Evolutionary conservation across 2,329 filamentous ascomycete genomes (phyloP).

Genomic region (Colletotrichum brevisporum): DNA sequence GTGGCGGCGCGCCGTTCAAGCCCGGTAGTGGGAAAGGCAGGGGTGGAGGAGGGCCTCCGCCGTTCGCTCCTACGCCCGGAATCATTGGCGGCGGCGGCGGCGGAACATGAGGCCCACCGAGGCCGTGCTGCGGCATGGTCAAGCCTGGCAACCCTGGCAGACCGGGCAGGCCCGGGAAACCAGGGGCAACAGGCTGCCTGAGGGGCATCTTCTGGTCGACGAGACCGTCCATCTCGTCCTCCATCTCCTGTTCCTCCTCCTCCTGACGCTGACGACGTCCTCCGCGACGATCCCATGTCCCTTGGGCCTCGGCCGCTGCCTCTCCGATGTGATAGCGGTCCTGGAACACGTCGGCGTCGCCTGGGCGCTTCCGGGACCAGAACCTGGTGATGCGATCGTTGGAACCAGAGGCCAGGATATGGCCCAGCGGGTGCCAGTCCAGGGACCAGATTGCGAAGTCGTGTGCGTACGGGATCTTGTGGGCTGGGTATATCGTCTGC

Average conservation of each 20-base stretch:
- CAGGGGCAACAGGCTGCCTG: conserved; percentile 65
- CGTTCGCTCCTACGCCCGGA: conserved; percentile 64
- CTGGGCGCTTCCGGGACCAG: conserved; percentile 92
- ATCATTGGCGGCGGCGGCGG: conserved; percentile 60
- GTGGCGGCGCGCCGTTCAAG: conserved; percentile 61
- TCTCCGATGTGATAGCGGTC: conserved; percentile 97
- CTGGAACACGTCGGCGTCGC: conserved; percentile 86
- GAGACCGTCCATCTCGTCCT: conserved; percentile 93
- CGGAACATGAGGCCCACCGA: conserved; percentile 45
- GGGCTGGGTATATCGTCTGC: conserved; percentile 93
- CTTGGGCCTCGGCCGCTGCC: conserved; percentile 90
- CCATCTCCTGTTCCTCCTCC: conserved; percentile 92
- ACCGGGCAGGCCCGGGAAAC: conserved; percentile 73
- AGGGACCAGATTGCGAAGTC: conserved; percentile 97
- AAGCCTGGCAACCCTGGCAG: conserved; percentile 60
- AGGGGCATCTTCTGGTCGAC: conserved; percentile 89
- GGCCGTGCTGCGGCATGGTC: conserved; percentile 54
- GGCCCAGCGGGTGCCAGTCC: conserved; percentile 96
- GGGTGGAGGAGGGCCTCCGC: conserved; percentile 58
- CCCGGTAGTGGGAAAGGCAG: conserved; percentile 68
- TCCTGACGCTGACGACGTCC: conserved; percentile 85
- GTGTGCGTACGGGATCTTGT: conserved; percentile 89
- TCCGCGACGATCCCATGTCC: conserved; percentile 90
- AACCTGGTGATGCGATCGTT: conserved; percentile 98
- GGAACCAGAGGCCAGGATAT: conserved; percentile 94